Evolutionary conservation across 108 stramenopile species (phyloP).

Genomic region (Nannochloropsis gaditana): DNA sequence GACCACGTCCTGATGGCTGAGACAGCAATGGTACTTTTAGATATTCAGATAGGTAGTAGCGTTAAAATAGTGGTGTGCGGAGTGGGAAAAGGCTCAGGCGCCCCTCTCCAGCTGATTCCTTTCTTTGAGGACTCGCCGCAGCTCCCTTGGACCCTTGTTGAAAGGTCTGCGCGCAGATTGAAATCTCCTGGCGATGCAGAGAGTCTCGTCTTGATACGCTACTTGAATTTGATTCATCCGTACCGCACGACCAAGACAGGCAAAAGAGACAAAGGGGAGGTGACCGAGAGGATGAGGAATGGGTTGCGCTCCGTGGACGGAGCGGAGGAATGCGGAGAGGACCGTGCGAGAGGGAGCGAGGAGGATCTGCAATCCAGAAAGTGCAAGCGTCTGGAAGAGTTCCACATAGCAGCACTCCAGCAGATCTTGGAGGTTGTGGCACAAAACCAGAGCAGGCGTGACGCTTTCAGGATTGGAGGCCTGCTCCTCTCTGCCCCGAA

Average conservation of each 20-base stretch:
- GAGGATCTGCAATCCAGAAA: too few relatives aligned
- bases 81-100: not conserved
- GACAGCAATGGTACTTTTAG: not conserved
- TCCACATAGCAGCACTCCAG: not conserved
- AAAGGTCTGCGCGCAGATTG: not conserved
- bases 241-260: not conserved
- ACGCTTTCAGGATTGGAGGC: not conserved
- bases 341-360: too few relatives aligned
- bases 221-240: not conserved
- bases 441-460: not conserved
- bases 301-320: too few relatives aligned
- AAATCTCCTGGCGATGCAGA: not conserved
- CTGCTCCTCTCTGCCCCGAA: not conserved
- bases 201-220: not conserved
- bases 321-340: too few relatives aligned
- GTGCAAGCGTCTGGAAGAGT: too few relatives aligned
- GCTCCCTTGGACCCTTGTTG: not conserved
- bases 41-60: not conserved
- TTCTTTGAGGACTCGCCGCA: not conserved
- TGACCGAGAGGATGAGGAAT: too few relatives aligned
- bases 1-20: constrained; percentile 11
- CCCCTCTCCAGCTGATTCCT: not conserved
- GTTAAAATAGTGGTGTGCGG: not conserved
- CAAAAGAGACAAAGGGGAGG: too few relatives aligned
- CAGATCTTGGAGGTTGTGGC: not conserved